Evolutionary conservation across 371 early-diverging fungal genomes (phyloP).

Genomic region (Saksenaea oblongispora): DNA sequence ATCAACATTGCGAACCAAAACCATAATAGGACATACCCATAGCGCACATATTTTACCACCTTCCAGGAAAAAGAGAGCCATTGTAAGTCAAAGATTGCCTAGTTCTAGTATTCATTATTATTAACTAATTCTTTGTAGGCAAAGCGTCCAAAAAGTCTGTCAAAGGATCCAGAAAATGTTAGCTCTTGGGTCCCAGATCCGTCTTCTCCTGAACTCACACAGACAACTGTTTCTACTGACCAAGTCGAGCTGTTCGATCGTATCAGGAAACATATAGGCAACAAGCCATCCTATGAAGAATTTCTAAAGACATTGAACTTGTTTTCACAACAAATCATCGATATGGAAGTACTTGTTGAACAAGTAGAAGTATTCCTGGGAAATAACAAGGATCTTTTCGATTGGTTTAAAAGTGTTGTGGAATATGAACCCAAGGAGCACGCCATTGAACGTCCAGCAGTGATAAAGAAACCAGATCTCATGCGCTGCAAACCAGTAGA

Average conservation of each 20-base stretch:
- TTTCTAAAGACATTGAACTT: constrained; percentile 95
- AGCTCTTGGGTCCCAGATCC: no score
- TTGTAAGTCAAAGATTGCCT: no score
- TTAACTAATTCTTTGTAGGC: no score
- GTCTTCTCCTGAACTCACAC: no score
- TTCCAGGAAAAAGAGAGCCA: no score
- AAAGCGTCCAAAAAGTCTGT: no score
- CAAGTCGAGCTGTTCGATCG: constrained; percentile 91
- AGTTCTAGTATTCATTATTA: no score
- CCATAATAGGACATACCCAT: no score
- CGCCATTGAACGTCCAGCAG: constrained; percentile 37
- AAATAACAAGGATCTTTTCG: constrained; percentile 75
- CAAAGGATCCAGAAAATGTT: no score
- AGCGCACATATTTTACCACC: no score
- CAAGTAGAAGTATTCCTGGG: constrained; percentile 80
- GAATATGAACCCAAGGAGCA: constrained; percentile 76
- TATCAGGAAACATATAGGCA: constrained; percentile 77
- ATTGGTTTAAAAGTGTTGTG: constrained; percentile 91
- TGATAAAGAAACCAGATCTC: constrained; percentile 53
- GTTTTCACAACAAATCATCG: constrained; percentile 93
- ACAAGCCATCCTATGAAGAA: constrained; percentile 85
- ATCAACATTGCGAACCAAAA: no score
- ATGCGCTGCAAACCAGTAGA: constrained; percentile 44
- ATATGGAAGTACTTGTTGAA: constrained; percentile 79
- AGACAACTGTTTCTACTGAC: constrained; percentile 36